phyloP scores from a whole-genome alignment of 306 rosid species.

The Lithocarpus polystachyus region DNA sequence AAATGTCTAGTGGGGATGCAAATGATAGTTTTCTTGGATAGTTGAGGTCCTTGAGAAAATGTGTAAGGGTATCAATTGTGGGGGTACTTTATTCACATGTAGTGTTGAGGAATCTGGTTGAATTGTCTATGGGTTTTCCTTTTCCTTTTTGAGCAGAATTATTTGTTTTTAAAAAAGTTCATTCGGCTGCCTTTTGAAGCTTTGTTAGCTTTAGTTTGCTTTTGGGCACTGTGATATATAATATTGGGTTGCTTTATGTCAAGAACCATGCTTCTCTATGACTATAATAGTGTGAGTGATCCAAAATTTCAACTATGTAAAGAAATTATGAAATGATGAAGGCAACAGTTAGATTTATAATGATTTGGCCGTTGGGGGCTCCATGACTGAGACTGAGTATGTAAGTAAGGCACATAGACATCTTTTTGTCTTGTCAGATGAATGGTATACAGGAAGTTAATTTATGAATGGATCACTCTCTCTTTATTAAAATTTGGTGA shows the following conservation, averaged over 20 bases:
- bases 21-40: too few relatives aligned
- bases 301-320: not conserved
- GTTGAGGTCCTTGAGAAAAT: conserved; percentile 1
- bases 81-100: conserved; percentile 55
- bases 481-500: too few relatives aligned
- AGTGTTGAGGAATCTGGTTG: conserved; percentile 54
- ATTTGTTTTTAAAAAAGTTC: not conserved
- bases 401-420: too few relatives aligned
- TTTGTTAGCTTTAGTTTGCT: conserved; percentile 39
- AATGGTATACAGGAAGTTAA: too few relatives aligned
- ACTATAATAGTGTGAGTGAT: not conserved
- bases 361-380: too few relatives aligned
- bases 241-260: conserved; percentile 24
- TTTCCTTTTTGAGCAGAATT: conserved; percentile 29
- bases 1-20: too few relatives aligned
- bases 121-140: conserved; percentile 50
- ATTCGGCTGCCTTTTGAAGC: conserved; percentile 34
- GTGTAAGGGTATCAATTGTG: conserved; percentile 21
- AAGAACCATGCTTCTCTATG: conserved; percentile 6
- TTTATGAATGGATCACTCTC: too few relatives aligned
- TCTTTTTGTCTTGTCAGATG: too few relatives aligned
- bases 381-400: too few relatives aligned
- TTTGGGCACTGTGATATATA: conserved; percentile 16
- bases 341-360: conserved; percentile 14
- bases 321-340: not conserved